Base-by-base conservation (phyloP, 1,284 basidiomycete species). In the Microbotryum silenes-acaulis region DNA sequence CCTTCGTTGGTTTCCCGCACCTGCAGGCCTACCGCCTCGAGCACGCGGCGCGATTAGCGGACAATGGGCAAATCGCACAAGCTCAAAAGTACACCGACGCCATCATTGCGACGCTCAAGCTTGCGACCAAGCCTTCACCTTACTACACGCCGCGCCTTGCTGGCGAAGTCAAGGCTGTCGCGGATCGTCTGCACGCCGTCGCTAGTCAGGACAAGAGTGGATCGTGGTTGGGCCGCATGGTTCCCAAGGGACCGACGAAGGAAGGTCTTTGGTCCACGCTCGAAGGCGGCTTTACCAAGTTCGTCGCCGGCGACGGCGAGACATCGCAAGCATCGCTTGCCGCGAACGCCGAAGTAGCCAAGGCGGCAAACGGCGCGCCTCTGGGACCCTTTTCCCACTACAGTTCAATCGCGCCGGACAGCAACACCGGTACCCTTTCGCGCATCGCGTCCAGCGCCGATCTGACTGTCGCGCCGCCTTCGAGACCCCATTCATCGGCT, bases 181-280 rank as follows among this genome's bases (percentile, higher is more conserved):
- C 83, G 0, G 89, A 93, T 72, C 86, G 91, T 20, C 81, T 98
- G 21, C 81, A 84, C 25, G 91, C 88, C 23, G 82, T 85, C 8
- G 61, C 85, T 83, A 66, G 74, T 84, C 63, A 67, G 33, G 83
- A 89, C 74, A 86, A 87, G 76, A 77, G 82, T 23, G 79, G 81
- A 48, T 87, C 88, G 6, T 89, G 91, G 90, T 88, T 92, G 65
- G 81, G 84, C 33, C 81, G 83, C 44, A 91, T 88, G 74, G 79
- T 91, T 59, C 80, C 83, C 12, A 73, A 66, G 88, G 91, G 76
- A 42, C 91, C 93, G 1, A 96, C 90, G 62, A 80, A 97, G 56
- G 92, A 97, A 72, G 87, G 87, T 51, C 84, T 98, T 53, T 90
- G 94, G 57, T 88, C 86, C 57, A 97, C 91, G 84, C 81, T 98